Conservation (phyloP, 345 rosid species). For the Syzygium aromaticum region DNA sequence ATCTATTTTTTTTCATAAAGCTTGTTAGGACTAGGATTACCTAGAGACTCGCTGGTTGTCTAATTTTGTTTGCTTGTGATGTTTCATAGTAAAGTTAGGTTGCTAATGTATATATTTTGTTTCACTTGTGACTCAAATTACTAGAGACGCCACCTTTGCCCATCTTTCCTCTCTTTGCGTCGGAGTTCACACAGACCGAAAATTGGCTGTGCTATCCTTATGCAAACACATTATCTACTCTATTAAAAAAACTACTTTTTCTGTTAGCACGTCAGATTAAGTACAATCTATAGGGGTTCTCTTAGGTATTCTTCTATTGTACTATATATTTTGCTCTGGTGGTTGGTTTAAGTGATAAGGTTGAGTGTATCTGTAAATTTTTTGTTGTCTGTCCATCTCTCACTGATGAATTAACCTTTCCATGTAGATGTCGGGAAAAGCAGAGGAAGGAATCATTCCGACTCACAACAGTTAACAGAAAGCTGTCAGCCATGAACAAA, state of each 20-base stretch:
- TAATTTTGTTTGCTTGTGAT: neutral
- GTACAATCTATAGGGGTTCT: neutral
- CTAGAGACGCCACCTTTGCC: neutral
- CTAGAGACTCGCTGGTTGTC: neutral
- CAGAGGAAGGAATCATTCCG: constrained; percentile 95
- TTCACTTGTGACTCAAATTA: neutral
- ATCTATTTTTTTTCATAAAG: neutral
- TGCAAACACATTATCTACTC: neutral
- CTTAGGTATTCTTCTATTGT: neutral
- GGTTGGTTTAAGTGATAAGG: neutral
- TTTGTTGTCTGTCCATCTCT: neutral
- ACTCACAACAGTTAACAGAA: constrained; percentile 83
- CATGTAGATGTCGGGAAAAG: constrained; percentile 79
- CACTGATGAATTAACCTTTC: neutral
- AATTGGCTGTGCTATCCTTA: neutral
- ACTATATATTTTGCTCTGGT: neutral
- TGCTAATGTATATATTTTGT: neutral
- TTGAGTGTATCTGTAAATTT: neutral
- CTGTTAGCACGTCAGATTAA: neutral
- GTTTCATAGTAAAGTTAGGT: neutral
- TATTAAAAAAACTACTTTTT: neutral
- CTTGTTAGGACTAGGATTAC: neutral
- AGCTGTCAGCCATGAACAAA: constrained; percentile 90
- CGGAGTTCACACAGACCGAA: neutral
- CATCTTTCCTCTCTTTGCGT: neutral